Evolutionary conservation across 352 stramenopile genomes (phyloP).

Genomic region (Lagenidium giganteum): DNA sequence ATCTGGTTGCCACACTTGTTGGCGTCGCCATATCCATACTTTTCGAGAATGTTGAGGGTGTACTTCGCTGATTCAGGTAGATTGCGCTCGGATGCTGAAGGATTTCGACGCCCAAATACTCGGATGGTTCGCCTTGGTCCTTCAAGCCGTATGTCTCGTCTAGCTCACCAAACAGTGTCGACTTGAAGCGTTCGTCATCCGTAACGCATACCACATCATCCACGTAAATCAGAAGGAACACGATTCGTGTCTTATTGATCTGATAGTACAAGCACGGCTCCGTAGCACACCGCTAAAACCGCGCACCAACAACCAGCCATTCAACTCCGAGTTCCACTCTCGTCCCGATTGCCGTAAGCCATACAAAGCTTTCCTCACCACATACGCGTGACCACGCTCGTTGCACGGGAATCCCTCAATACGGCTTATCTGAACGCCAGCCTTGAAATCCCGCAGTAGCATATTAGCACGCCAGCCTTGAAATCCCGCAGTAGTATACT

Average conservation of each 20-base stretch:
- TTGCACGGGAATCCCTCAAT: slow-evolving; percentile 15
- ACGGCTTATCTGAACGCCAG: no score
- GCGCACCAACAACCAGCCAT: slow-evolving; percentile 8
- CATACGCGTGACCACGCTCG: slow-evolving; percentile 3
- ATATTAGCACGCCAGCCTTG: no score
- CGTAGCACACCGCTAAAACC: slow-evolving; percentile 3
- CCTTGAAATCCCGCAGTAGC: no score
- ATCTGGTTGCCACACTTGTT: not conserved
- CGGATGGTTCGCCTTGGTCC: slow-evolving; percentile 9
- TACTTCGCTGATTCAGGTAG: slow-evolving; percentile 3
- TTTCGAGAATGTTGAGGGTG: slow-evolving; percentile 1
- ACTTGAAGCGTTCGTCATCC: slow-evolving; percentile 10
- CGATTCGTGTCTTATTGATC: slow-evolving; percentile 2
- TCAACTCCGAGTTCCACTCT: slow-evolving; percentile 18
- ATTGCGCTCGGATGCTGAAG: not conserved
- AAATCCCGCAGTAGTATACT: no score
- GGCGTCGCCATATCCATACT: slow-evolving; percentile 2
- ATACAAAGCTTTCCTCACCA: slow-evolving; percentile 15
- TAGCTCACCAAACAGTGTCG: slow-evolving; percentile 12
- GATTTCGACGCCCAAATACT: slow-evolving; percentile 1
- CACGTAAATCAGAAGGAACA: slow-evolving; percentile 16
- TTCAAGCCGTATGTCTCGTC: slow-evolving; percentile 17
- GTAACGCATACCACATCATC: slow-evolving; percentile 23
- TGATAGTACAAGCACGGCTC: slow-evolving; percentile 9
- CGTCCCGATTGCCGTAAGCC: slow-evolving; percentile 11